These are phyloP conservation scores for Cyclanthera cordifolia DNA, from an alignment of 306 rosid species.

Conservation along the genomic window DNA sequence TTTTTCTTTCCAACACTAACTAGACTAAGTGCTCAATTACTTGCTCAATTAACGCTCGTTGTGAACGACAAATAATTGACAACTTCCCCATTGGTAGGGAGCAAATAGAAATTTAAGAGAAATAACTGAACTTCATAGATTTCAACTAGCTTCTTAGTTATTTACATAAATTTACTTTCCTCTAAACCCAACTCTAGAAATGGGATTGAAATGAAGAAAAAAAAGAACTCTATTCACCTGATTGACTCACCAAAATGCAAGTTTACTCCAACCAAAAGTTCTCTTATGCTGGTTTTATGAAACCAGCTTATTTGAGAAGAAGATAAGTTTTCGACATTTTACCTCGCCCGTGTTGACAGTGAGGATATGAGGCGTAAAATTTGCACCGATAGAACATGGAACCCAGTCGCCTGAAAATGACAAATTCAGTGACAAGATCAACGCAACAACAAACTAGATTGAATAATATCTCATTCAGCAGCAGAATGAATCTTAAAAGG, in stretches of 20 bases:
- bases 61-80: too few relatives aligned
- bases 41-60: too few relatives aligned
- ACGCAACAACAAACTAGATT: neutral
- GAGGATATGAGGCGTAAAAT: conserved; percentile 88
- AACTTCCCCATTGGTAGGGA: too few relatives aligned
- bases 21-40: neutral
- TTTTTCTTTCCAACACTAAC: neutral
- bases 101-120: neutral
- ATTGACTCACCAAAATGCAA: neutral
- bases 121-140: neutral
- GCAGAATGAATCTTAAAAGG: neutral
- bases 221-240: neutral
- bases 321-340: conserved; percentile 13
- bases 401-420: conserved; percentile 69
- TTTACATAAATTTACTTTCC: neutral
- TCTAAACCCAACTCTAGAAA: neutral
- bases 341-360: conserved; percentile 90
- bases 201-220: neutral
- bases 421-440: neutral
- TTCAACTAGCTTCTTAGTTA: neutral
- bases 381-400: conserved; percentile 78
- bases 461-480: neutral
- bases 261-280: neutral
- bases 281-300: neutral
- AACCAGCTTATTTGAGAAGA: neutral